phyloP scores from a whole-genome alignment of 2,329 filamentous ascomycete genomes.

The Dendryphion nanum region DNA sequence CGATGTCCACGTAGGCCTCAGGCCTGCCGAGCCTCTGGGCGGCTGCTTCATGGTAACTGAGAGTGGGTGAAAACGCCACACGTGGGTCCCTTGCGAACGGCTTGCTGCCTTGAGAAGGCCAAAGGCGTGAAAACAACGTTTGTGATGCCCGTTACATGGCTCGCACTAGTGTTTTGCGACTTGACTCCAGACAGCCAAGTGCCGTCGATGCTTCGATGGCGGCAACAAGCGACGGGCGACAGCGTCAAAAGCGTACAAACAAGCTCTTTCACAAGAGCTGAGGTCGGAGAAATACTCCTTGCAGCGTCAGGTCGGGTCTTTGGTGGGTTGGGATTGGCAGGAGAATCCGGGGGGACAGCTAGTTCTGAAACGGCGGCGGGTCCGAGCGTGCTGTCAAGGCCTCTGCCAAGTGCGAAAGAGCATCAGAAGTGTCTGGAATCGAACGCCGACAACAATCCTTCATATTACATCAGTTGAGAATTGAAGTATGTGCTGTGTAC shows the following conservation, averaged over 20 bases:
- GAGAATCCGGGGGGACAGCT: slow-evolving; percentile 2
- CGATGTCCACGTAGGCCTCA: slow-evolving; percentile 7
- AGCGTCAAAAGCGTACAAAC: not conserved
- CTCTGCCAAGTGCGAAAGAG: slow-evolving; percentile 14
- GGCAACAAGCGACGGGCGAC: slow-evolving; percentile 6
- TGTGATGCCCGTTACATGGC: slow-evolving; percentile 4
- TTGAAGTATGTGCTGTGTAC: slow-evolving; percentile 3
- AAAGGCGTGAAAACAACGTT: slow-evolving; percentile 3
- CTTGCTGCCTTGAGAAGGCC: slow-evolving; percentile 2
- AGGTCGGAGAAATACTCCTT: slow-evolving; percentile 1
- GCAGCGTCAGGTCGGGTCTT: slow-evolving; percentile 2
- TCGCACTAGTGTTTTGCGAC: slow-evolving; percentile 7
- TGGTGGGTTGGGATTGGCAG: slow-evolving; percentile 3
- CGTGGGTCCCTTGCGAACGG: slow-evolving; percentile 1
- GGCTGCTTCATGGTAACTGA: not conserved
- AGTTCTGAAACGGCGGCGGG: slow-evolving; percentile 10
- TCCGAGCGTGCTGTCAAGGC: not conserved
- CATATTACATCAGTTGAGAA: slow-evolving; percentile 1
- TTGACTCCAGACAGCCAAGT: slow-evolving; percentile 10
- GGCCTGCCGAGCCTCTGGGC: slow-evolving; percentile 5
- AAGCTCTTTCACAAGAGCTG: not conserved
- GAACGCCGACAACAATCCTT: slow-evolving; percentile 1
- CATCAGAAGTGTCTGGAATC: slow-evolving; percentile 13
- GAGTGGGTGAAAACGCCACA: slow-evolving; percentile 4
- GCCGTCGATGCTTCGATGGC: not conserved